A percentile compares a stretch with the other conserved stretches of the same genome.
These are phyloP conservation scores for Ogataea trehalophila DNA, from an alignment of 805 yeast species.

Conservation along the genomic window DNA sequence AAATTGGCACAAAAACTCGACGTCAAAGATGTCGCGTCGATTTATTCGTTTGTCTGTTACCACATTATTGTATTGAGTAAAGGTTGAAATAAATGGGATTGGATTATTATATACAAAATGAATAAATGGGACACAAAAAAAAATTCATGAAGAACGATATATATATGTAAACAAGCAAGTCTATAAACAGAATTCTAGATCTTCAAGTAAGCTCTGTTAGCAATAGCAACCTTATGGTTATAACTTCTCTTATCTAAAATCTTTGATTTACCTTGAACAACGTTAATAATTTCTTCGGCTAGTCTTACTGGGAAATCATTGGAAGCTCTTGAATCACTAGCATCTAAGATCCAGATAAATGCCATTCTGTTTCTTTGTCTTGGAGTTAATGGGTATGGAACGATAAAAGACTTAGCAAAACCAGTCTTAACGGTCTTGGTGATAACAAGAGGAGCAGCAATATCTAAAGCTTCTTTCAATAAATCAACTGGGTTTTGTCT, in stretches of 20 bases:
- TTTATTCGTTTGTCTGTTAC: too few relatives aligned
- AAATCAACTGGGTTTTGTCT: conserved; percentile 77
- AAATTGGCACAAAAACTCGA: too few relatives aligned
- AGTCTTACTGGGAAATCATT: conserved; percentile 82
- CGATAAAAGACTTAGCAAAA: conserved; percentile 73
- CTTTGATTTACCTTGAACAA: conserved; percentile 70
- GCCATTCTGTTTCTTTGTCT: conserved; percentile 86
- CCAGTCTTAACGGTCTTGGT: conserved; percentile 77
- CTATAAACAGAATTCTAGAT: conserved; percentile 10
- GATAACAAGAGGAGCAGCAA: conserved; percentile 78
- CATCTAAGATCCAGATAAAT: conserved; percentile 85
- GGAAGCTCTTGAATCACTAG: conserved; percentile 72
- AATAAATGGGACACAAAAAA: not conserved
- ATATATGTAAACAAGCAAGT: not conserved
- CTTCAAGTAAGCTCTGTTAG: conserved; percentile 67
- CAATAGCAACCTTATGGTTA: conserved; percentile 82
- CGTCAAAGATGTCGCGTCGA: too few relatives aligned
- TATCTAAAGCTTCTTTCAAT: conserved; percentile 69
- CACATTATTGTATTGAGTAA: too few relatives aligned
- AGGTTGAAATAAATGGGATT: too few relatives aligned
- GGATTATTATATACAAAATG: not conserved
- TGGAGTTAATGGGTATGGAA: conserved; percentile 78
- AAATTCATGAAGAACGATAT: not conserved
- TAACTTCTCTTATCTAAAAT: conserved; percentile 80
- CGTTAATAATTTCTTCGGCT: conserved; percentile 82